A percentile compares a stretch with the other conserved stretches of the same genome.
Evolutionary conservation across 768 basidiomycete species (phyloP).

Genomic region (Clitopilus hobsonii): DNA sequence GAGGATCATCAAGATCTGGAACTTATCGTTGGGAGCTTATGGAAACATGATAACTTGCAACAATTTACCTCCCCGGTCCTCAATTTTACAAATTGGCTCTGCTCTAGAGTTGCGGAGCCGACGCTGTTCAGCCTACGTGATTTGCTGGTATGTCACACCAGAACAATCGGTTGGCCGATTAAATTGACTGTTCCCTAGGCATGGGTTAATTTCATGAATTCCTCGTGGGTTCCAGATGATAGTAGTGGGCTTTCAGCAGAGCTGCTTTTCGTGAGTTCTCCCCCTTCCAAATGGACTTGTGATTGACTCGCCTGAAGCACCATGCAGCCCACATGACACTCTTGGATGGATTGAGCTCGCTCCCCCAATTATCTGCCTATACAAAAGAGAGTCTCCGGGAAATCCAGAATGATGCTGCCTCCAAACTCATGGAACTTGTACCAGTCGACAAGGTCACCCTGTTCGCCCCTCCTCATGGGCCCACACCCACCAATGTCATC

Average conservation of each 20-base stretch:
- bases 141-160: conserved; percentile 58
- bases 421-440: conserved; percentile 51
- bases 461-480: conserved; percentile 17
- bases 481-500: conserved; percentile 32
- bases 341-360: conserved; percentile 81
- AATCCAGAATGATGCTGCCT: conserved; percentile 56
- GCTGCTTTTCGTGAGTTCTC: conserved; percentile 63
- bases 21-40: conserved; percentile 70
- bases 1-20: conserved; percentile 68
- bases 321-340: conserved; percentile 93
- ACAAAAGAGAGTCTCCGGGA: conserved; percentile 51
- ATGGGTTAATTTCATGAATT: conserved; percentile 89
- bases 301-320: conserved; percentile 45
- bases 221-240: conserved; percentile 30
- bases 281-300: neutral
- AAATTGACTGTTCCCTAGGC: conserved; percentile 44
- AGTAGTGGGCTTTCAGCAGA: conserved; percentile 28
- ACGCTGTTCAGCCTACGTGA: conserved; percentile 80
- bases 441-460: conserved; percentile 33
- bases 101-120: conserved; percentile 50
- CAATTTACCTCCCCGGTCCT: conserved; percentile 59
- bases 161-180: neutral
- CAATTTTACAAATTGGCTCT: conserved; percentile 82
- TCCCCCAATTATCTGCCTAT: conserved; percentile 68
- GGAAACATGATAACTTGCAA: conserved; percentile 52